A percentile compares a stretch with the other conserved stretches of the same genome.
Evolutionary conservation across 2,329 filamentous ascomycete species (phyloP).

Genomic region (Xylogone sp.): DNA sequence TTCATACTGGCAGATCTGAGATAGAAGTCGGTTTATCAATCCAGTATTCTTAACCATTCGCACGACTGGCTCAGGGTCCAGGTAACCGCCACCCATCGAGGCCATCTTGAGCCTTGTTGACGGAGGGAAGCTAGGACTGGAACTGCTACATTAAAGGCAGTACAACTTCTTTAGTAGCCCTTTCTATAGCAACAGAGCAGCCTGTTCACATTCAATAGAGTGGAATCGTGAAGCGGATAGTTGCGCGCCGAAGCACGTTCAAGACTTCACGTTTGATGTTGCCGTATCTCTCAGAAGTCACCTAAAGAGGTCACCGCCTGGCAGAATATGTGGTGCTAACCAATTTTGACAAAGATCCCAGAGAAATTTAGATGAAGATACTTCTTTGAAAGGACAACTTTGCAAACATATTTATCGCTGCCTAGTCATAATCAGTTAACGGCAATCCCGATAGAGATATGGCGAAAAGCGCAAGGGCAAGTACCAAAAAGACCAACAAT

Average conservation of each 20-base stretch:
- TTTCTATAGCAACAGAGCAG: neutral
- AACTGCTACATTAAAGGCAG: neutral
- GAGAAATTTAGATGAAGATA: neutral
- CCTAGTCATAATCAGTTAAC: neutral
- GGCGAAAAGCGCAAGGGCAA: constrained; percentile 84
- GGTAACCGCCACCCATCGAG: constrained; percentile 26
- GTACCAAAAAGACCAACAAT: constrained; percentile 78
- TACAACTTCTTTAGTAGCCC: neutral
- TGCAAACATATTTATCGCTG: neutral
- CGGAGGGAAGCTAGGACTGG: neutral
- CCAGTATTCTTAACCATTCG: constrained; percentile 20
- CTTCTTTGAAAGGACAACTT: neutral
- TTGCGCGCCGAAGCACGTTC: neutral
- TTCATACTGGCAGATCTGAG: constrained; percentile 64
- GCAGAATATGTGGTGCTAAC: neutral
- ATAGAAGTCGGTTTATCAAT: constrained; percentile 24
- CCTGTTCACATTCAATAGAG: neutral
- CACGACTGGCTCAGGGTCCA: constrained; percentile 25
- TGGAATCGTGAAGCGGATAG: neutral
- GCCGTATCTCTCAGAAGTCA: neutral
- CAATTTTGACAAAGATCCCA: neutral
- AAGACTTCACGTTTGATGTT: neutral
- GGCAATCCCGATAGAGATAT: constrained; percentile 48
- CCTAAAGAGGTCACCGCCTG: neutral
- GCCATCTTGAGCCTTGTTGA: constrained; percentile 20